These are phyloP conservation scores for Orbilia ellipsospora DNA, from an alignment of 2,329 filamentous ascomycete genomes.

Conservation along the genomic window DNA sequence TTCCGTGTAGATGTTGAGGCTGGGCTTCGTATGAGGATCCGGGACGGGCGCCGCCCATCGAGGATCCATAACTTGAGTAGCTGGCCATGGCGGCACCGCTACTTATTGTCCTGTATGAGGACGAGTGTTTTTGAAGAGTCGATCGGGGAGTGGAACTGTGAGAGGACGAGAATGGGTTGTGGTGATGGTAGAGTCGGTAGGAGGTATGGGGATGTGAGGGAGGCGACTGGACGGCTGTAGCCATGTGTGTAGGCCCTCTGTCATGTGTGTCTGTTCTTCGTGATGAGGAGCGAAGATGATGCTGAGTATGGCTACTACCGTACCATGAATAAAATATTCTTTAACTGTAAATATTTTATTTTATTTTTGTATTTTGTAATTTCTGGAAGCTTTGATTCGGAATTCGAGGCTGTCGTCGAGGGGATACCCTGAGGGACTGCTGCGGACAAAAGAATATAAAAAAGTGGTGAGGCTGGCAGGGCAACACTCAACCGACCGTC, in stretches of 20 bases:
- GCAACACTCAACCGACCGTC: slow-evolving; percentile 31
- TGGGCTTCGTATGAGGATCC: slow-evolving; percentile 49
- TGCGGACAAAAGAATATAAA: not conserved
- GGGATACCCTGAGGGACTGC: not conserved
- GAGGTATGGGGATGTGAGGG: slow-evolving; percentile 46
- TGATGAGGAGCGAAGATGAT: slow-evolving; percentile 13
- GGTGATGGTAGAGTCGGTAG: slow-evolving; percentile 43
- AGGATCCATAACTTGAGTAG: slow-evolving; percentile 44
- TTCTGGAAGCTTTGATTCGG: too few relatives aligned
- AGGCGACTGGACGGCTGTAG: slow-evolving; percentile 53
- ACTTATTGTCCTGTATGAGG: slow-evolving; percentile 49
- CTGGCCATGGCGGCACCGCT: slow-evolving; percentile 51
- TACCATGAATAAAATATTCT: not conserved
- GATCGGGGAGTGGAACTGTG: slow-evolving; percentile 35
- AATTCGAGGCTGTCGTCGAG: not conserved
- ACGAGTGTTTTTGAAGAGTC: slow-evolving; percentile 52
- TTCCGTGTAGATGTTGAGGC: slow-evolving; percentile 45
- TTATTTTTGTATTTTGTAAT: too few relatives aligned
- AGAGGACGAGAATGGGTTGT: slow-evolving; percentile 35
- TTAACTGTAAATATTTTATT: too few relatives aligned
- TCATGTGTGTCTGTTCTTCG: slow-evolving; percentile 17
- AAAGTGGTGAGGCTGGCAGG: slow-evolving; percentile 43
- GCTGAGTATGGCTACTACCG: not conserved
- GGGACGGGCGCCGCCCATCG: slow-evolving; percentile 37
- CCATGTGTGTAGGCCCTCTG: slow-evolving; percentile 40